Base-by-base conservation (phyloP, 2,329 filamentous ascomycete species). In the Fusarium sp. region DNA sequence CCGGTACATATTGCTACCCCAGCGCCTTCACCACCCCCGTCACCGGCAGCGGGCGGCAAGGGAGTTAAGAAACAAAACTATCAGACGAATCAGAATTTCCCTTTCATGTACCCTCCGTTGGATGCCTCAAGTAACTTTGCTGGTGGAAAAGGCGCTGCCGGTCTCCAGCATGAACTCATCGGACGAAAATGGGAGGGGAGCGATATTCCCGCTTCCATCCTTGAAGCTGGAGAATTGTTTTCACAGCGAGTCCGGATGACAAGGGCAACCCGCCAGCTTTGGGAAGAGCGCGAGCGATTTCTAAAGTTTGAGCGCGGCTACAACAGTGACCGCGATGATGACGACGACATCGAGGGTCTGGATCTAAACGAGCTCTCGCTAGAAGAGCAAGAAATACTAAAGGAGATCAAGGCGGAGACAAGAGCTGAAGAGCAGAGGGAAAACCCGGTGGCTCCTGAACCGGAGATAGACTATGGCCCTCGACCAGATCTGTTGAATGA, bases 1-100 rank as follows among this genome's bases (percentile, higher is more conserved):
- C 93, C 96, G 7, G 95, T 99, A 7, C 96, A 99, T 77, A 99
- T 99, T 71, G 96, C 96, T n/a, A 99, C 96, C 2, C 96, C 96
- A 1, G 95, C 94, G 0, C 96, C 96, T 2, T 99, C 96, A 0
- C 96, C 96, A 23, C 96, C 96, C 0, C 96, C 96, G 1, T 97
- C 95, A 2, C 96, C 96, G 1, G 86, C 83, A 11, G 90, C 91
- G 32, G 94, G 94, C 24, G 94, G 94, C 1, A 99, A 98, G 77
- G 93, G 92, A 51, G 94, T 91, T 1, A 99, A 99, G 83, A 99
- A 99, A 76, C 96, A 99, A 75, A 99, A 98, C 71, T 99, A 99
- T 74, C 96, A 99, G 77, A 99, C 96, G 0, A 99, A 99, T 75
- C 96, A 99, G 73, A 96, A 97, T 75, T 98, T 99, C 68, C 96